These are phyloP conservation scores for Sugiyamaella castrensis DNA, from an alignment of 1,139 yeast species.

Conservation along the genomic window DNA sequence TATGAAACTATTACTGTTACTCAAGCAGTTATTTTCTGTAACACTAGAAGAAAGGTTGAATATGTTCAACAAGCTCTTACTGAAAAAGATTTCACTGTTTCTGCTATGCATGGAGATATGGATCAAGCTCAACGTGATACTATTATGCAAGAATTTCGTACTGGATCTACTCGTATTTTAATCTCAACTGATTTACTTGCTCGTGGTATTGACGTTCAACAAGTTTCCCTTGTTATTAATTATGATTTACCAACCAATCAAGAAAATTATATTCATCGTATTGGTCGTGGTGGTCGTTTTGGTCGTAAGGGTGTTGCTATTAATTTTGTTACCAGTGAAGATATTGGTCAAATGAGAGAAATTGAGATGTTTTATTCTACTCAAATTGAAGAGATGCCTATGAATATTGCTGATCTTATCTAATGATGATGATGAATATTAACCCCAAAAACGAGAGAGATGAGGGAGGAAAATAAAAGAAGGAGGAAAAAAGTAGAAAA, in stretches of 20 bases:
- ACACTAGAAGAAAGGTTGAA: constrained; percentile 98
- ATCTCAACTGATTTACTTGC: constrained; percentile 97
- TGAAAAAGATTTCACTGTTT: constrained; percentile 88
- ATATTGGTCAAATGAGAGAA: constrained; percentile 93
- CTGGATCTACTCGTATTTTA: constrained; percentile 96
- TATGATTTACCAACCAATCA: constrained; percentile 96
- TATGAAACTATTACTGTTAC: constrained; percentile 97
- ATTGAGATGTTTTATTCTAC: constrained; percentile 98
- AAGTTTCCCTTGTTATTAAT: constrained; percentile 96
- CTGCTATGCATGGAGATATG: constrained; percentile 97
- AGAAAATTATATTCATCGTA: constrained; percentile 98
- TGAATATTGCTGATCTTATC: constrained; percentile 53
- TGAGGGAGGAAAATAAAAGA: too few species aligned
- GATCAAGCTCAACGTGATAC: constrained; percentile 96
- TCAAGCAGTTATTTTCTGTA: constrained; percentile 99
- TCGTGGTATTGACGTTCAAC: constrained; percentile 99
- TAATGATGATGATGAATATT: constrained; percentile 6
- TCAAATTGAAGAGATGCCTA: constrained; percentile 98
- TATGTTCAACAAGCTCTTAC: constrained; percentile 83
- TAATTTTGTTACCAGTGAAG: constrained; percentile 91
- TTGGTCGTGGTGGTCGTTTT: constrained; percentile 99
- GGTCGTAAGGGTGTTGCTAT: constrained; percentile 99
- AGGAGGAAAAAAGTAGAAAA: too few species aligned
- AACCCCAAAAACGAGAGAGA: too few species aligned
- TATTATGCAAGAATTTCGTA: constrained; percentile 98